Percentiles rank a stretch among this genome's conserved stretches.
phyloP scores from a whole-genome alignment of 108 stramenopile species.

The Discostella stelligeroides region DNA sequence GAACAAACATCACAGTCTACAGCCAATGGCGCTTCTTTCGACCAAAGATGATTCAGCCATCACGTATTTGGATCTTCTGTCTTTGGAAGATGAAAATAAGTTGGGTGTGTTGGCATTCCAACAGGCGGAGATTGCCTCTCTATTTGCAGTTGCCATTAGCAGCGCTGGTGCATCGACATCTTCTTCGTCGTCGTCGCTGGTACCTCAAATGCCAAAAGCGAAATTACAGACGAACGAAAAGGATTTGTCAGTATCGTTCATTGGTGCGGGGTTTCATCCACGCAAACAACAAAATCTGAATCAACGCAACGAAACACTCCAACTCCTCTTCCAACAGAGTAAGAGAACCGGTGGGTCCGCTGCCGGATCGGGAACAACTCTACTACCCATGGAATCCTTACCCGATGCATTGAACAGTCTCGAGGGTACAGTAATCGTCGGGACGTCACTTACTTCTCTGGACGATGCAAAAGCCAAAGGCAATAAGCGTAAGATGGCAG shows the following conservation, averaged over 20 bases:
- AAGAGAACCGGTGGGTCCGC: constrained; percentile 5
- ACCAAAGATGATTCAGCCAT: constrained; percentile 17
- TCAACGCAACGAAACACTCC: background rate
- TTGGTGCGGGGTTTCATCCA: constrained; percentile 16
- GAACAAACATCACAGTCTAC: constrained; percentile 2
- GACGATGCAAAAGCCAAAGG: constrained; percentile 7
- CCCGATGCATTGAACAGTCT: constrained; percentile 14
- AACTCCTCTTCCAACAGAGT: constrained; percentile 1
- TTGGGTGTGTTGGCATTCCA: constrained; percentile 1
- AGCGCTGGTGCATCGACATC: background rate
- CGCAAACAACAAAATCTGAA: too few relatives aligned
- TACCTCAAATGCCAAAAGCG: constrained; percentile 28
- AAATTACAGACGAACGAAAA: constrained; percentile 16
- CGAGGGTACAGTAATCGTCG: constrained; percentile 23
- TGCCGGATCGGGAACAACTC: constrained; percentile 5
- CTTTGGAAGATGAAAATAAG: background rate
- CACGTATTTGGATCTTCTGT: constrained; percentile 17
- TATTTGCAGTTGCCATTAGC: constrained; percentile 8
- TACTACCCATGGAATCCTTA: constrained; percentile 36
- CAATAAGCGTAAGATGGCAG: constrained; percentile 32
- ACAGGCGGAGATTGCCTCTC: constrained; percentile 18
- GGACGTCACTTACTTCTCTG: background rate
- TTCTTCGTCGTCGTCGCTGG: constrained; percentile 7
- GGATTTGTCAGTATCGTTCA: constrained; percentile 5
- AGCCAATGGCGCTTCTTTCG: constrained; percentile 3